Conservation (phyloP, 352 stramenopile species). For the Pythium rhizo-oryzae region DNA sequence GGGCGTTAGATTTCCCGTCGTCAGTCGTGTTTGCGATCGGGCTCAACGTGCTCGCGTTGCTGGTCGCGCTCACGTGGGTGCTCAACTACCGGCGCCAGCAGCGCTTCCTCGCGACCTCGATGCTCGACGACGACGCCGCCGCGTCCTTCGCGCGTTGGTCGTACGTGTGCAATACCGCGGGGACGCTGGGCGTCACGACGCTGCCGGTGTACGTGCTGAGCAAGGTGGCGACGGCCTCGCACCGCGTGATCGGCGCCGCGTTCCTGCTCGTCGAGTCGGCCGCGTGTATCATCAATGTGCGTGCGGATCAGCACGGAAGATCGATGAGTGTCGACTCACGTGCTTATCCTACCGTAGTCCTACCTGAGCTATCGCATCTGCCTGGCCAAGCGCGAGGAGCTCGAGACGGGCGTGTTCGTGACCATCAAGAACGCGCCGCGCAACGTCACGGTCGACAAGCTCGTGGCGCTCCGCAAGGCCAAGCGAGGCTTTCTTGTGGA, state of each 20-base stretch:
- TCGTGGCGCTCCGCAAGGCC: conserved; percentile 42
- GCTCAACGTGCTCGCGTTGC: conserved; percentile 46
- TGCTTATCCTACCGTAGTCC: conserved; percentile 33
- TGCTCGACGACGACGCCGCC: conserved; percentile 41
- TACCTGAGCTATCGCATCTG: conserved; percentile 66
- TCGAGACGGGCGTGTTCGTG: conserved; percentile 61
- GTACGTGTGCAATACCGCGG: conserved; percentile 41
- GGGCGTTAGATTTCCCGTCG: conserved; percentile 42
- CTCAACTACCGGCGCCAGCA: conserved; percentile 70
- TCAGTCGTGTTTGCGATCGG: conserved; percentile 59
- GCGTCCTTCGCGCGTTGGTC: conserved; percentile 35
- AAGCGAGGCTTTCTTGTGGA: conserved; percentile 58
- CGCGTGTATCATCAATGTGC: conserved; percentile 64
- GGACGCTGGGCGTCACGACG: conserved; percentile 40
- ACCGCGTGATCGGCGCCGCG: conserved; percentile 45
- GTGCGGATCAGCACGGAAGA: background rate
- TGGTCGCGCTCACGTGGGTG: conserved; percentile 52
- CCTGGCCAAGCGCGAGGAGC: conserved; percentile 52
- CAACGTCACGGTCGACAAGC: conserved; percentile 48
- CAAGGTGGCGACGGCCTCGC: conserved; percentile 37
- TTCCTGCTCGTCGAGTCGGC: conserved; percentile 54
- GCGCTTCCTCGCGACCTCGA: conserved; percentile 37
- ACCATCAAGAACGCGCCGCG: conserved; percentile 51
- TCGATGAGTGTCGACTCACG: no score
- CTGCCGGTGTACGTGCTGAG: conserved; percentile 50